Conservation (phyloP, 768 basidiomycete genomes). For the Peribolospora kevripleyi region DNA sequence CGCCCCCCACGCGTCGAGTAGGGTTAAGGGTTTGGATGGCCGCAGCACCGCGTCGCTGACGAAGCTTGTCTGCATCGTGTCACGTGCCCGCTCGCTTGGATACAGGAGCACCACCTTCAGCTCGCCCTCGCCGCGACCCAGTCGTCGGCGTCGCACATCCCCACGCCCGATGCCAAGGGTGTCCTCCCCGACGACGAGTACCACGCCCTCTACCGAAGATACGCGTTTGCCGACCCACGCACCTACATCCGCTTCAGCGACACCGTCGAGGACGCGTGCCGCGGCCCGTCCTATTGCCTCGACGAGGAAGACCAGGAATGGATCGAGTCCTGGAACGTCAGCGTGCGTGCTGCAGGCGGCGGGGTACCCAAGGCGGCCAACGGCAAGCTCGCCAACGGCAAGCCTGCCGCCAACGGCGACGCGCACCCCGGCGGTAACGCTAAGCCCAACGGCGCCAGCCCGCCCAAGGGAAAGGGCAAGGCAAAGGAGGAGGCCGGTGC, state of each 20-base stretch:
- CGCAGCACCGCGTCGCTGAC: background rate
- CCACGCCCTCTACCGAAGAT: constrained; percentile 43
- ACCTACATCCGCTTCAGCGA: constrained; percentile 60
- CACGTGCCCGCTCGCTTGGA: background rate
- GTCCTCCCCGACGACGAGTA: constrained; percentile 41
- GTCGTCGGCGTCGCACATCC: constrained; percentile 35
- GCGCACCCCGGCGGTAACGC: constrained; percentile 32
- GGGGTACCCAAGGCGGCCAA: constrained; percentile 6
- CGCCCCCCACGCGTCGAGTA: constrained; percentile 7
- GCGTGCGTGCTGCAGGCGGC: background rate
- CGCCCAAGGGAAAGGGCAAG: constrained; percentile 36
- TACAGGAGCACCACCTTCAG: constrained; percentile 24
- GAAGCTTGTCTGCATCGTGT: constrained; percentile 14
- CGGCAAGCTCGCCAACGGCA: constrained; percentile 2
- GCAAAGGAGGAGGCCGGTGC: constrained; percentile 70
- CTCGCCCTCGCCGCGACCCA: constrained; percentile 22
- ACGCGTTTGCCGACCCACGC: constrained; percentile 48
- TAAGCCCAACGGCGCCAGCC: constrained; percentile 7
- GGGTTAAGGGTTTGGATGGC: background rate
- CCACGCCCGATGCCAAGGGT: constrained; percentile 73
- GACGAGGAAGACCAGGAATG: constrained; percentile 89
- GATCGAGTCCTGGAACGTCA: constrained; percentile 61
- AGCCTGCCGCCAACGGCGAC: constrained; percentile 24
- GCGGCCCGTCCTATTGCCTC: constrained; percentile 40
- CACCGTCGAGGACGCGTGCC: constrained; percentile 36